Evolutionary conservation across 2,329 filamentous ascomycete genomes (phyloP).

Genomic region (Colletotrichum sp.): DNA sequence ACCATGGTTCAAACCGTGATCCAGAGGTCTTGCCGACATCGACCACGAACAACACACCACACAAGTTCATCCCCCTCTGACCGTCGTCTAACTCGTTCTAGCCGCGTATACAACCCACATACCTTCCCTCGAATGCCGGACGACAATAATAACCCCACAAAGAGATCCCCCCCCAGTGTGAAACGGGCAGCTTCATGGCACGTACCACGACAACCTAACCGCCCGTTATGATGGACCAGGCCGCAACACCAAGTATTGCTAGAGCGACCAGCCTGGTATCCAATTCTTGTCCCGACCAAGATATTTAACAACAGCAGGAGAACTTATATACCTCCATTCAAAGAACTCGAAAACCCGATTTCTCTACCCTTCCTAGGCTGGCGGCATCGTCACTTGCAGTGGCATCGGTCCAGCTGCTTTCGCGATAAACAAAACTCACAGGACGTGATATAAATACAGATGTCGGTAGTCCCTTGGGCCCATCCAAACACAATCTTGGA

Average conservation of each 20-base stretch:
- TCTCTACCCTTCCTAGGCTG: too few relatives aligned
- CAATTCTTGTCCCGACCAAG: neutral
- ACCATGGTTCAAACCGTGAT: too few relatives aligned
- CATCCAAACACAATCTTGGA: too few relatives aligned
- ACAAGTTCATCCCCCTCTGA: too few relatives aligned
- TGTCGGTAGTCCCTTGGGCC: too few relatives aligned
- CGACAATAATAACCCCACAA: rapidly evolving
- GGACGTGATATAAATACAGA: too few relatives aligned
- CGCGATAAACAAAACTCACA: too few relatives aligned
- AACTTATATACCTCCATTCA: neutral
- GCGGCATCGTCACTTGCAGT: too few relatives aligned
- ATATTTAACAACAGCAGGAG: rapidly evolving
- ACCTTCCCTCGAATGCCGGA: rapidly evolving
- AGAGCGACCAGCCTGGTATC: too few relatives aligned
- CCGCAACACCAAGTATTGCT: neutral
- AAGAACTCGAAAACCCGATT: neutral
- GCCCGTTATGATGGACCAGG: neutral
- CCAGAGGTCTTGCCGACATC: neutral
- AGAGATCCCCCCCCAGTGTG: neutral
- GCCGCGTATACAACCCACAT: neutral
- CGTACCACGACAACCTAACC: rapidly evolving
- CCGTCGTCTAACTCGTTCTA: neutral
- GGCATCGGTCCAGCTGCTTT: too few relatives aligned
- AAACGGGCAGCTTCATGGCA: neutral
- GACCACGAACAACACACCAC: neutral